Conservation (phyloP, 805 yeast species). For the Metschnikowia reukaufii region DNA sequence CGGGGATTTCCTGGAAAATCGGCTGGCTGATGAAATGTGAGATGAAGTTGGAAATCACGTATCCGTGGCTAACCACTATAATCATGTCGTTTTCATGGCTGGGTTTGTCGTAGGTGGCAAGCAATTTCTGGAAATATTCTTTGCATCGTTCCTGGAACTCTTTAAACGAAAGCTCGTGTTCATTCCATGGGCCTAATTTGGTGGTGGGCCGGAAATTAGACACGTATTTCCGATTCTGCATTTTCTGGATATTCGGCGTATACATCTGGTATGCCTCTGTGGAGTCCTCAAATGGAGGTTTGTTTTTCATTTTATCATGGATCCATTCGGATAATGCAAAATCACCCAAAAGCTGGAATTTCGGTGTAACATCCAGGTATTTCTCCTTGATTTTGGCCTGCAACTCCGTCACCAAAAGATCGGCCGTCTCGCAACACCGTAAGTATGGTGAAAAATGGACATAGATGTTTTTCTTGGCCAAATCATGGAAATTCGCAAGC, state of each 20-base stretch:
- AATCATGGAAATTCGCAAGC: constrained; percentile 21
- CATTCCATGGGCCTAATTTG: constrained; percentile 44
- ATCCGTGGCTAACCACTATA: constrained; percentile 43
- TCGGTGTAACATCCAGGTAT: constrained; percentile 31
- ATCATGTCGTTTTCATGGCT: constrained; percentile 31
- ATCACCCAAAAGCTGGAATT: constrained; percentile 43
- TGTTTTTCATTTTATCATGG: constrained; percentile 42
- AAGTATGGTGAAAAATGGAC: constrained; percentile 45
- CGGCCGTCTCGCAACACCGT: constrained; percentile 47
- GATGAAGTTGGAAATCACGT: constrained; percentile 39
- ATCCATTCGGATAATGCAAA: constrained; percentile 48
- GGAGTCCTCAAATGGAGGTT: constrained; percentile 44
- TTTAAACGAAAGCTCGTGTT: constrained; percentile 38
- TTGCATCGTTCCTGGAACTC: constrained; percentile 42
- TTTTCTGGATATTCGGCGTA: constrained; percentile 40
- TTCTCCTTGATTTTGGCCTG: constrained; percentile 22
- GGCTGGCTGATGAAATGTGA: constrained; percentile 44
- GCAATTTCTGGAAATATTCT: constrained; percentile 38
- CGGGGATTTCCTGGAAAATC: constrained; percentile 46
- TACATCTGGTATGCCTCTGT: constrained; percentile 48
- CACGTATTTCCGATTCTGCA: constrained; percentile 33
- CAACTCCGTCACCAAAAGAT: constrained; percentile 33
- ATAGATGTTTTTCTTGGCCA: constrained; percentile 22
- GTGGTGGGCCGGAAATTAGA: constrained; percentile 45
- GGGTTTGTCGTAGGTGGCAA: constrained; percentile 45